Base-by-base conservation (phyloP, 2,329 filamentous ascomycete genomes). In the Arachnopeziza araneosa region DNA sequence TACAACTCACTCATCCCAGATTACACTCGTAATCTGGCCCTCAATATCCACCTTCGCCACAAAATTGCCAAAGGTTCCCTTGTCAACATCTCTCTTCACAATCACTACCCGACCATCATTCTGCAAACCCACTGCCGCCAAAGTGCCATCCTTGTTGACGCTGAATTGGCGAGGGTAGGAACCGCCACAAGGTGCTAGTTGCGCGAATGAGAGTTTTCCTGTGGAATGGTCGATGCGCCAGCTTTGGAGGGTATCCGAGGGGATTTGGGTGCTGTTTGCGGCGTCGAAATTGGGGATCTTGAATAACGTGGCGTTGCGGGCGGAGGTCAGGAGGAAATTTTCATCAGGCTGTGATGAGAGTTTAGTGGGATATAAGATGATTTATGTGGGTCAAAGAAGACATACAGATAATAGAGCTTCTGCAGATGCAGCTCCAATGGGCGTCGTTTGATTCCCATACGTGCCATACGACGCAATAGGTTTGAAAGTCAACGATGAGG, bases 261-360 rank as follows among this genome's bases (percentile, higher is more conserved):
- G 70, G 59, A 85, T 76, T 14, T 67, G 62, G 9, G 77, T 78
- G 63, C 66, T 73, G 69, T 80, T 76, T 65, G 68, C 62, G 60
- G 73, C 58, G 67, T 80, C 76, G 65, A 76, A 78, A 72, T 78
- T 78, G 59, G 77, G 73, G 58, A 82, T 76, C 17, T 68, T 68
- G 70, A 86, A 81, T 23, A 79, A 74, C 52, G 75, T 77, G 69
- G 88, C 87, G 69, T 82, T 81, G 63, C 90, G 86, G 64, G 88
- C 89, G 1, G 86, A 88, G 50, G 88, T 80, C 65, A 89, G 78
- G 56, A 92, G 71, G 75, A 85, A 89, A 44, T 79, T 81, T 61
- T 79, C 76, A 68, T 85, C 82, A 54, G 83, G 81, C 83, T 85
- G 57, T 51, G 24, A 49, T 12, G 14, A 24, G 50, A 52, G 9